These are phyloP conservation scores for Kazachstania sp. DNA, from an alignment of 1,139 yeast species.

Conservation along the genomic window DNA sequence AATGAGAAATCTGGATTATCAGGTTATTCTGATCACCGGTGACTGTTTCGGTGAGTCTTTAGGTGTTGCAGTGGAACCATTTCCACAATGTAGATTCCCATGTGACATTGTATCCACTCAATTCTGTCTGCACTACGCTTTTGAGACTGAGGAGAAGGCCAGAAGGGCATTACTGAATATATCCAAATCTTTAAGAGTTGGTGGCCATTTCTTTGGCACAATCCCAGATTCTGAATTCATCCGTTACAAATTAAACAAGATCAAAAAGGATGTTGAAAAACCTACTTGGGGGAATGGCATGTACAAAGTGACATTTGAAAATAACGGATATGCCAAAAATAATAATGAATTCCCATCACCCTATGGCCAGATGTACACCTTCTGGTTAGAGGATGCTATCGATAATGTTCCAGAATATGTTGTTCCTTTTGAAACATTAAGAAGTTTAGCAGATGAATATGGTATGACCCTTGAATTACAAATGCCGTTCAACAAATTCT, in stretches of 20 bases:
- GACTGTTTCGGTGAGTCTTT: constrained; percentile 73
- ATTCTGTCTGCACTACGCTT: constrained; percentile 90
- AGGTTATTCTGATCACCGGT: constrained; percentile 80
- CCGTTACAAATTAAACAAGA: constrained; percentile 48
- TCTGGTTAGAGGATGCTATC: constrained; percentile 83
- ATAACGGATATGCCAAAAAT: constrained; percentile 51
- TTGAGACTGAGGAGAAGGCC: constrained; percentile 75
- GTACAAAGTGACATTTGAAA: constrained; percentile 70
- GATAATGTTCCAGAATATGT: constrained; percentile 95
- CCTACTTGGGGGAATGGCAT: constrained; percentile 74
- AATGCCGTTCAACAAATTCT: constrained; percentile 74
- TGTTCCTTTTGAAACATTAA: constrained; percentile 87
- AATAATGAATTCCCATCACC: constrained; percentile 67
- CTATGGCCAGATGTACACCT: constrained; percentile 76
- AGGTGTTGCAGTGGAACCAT: constrained; percentile 65
- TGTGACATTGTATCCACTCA: constrained; percentile 86
- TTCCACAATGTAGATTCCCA: constrained; percentile 61
- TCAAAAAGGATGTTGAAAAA: constrained; percentile 41
- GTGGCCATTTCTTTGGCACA: constrained; percentile 87
- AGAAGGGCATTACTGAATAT: constrained; percentile 66
- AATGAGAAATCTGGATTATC: constrained; percentile 48
- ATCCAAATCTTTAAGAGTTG: constrained; percentile 62
- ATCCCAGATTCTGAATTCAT: constrained; percentile 89
- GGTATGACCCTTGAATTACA: constrained; percentile 65
- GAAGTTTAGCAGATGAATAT: constrained; percentile 76